Percentiles rank a stretch among this genome's conserved stretches.
These are phyloP conservation scores for Penicillium paneum DNA, from an alignment of 2,329 filamentous ascomycete species.

Conservation along the genomic window DNA sequence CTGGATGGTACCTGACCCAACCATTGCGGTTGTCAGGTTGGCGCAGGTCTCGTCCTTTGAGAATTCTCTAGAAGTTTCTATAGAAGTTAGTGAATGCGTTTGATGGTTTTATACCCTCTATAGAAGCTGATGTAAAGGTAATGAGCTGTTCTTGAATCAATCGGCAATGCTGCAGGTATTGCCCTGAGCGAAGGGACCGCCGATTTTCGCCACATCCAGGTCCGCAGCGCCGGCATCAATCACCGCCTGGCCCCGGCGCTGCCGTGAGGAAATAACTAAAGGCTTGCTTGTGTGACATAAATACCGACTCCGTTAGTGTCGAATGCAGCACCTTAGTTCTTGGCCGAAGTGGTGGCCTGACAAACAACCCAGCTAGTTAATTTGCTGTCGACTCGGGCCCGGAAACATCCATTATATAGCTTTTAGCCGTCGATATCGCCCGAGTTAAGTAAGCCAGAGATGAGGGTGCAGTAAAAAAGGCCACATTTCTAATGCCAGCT, in stretches of 20 bases:
- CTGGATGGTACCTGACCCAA: neutral
- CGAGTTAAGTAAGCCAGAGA: no score
- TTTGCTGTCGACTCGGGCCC: neutral
- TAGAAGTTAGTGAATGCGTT: neutral
- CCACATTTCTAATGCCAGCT: no score
- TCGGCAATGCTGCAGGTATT: neutral
- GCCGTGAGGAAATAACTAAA: no score
- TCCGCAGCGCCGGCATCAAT: neutral
- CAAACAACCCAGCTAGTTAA: neutral
- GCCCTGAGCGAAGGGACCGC: neutral
- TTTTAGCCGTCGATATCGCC: no score
- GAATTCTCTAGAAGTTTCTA: neutral
- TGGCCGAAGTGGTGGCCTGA: neutral
- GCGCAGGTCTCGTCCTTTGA: neutral
- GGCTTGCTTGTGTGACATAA: neutral
- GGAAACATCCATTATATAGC: neutral
- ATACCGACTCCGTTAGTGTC: neutral
- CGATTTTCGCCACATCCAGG: neutral
- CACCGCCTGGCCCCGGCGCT: neutral
- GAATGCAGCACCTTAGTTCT: neutral
- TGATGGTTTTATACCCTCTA: neutral
- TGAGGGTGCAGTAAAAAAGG: no score
- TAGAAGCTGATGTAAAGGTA: neutral
- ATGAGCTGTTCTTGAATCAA: neutral
- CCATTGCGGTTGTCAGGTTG: neutral